phyloP scores from a whole-genome alignment of 2,329 filamentous ascomycete genomes.

The Aspergillus pseudotamarii region DNA sequence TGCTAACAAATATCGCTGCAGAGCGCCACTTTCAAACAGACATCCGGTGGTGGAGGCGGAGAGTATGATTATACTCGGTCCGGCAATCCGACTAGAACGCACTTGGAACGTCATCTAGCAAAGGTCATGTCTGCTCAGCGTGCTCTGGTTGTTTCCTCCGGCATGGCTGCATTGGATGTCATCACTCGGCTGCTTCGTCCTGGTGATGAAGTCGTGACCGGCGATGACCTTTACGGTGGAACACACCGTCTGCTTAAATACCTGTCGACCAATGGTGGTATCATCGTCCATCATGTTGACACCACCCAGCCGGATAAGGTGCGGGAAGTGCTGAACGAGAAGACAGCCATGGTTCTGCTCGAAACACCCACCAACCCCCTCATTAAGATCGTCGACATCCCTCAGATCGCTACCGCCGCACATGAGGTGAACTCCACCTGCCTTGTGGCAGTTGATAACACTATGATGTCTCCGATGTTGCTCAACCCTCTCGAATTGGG shows the following conservation, averaged over 20 bases:
- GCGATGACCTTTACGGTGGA: slow-evolving; percentile 94
- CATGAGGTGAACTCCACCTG: slow-evolving; percentile 78
- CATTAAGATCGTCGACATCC: slow-evolving; percentile 96
- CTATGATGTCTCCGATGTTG: slow-evolving; percentile 95
- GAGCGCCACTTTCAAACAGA: slow-evolving; percentile 97
- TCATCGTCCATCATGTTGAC: slow-evolving; percentile 94
- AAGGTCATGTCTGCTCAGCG: slow-evolving; percentile 98
- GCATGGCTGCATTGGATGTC: slow-evolving; percentile 96
- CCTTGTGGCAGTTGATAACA: slow-evolving; percentile 94
- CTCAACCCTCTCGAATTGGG: slow-evolving; percentile 92
- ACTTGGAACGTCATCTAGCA: slow-evolving; percentile 92
- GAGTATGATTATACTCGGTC: slow-evolving; percentile 99
- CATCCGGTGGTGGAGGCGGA: slow-evolving; percentile 73
- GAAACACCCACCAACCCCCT: slow-evolving; percentile 97
- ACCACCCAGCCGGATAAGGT: slow-evolving; percentile 79
- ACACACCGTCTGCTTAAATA: slow-evolving; percentile 93
- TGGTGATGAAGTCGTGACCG: slow-evolving; percentile 95
- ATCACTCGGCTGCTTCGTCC: slow-evolving; percentile 88
- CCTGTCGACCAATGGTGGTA: slow-evolving; percentile 83
- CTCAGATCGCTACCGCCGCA: slow-evolving; percentile 72
- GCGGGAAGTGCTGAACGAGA: slow-evolving; percentile 67
- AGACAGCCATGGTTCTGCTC: slow-evolving; percentile 92
- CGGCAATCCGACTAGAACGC: slow-evolving; percentile 93
- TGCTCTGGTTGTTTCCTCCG: slow-evolving; percentile 89
- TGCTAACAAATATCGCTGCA: slow-evolving; percentile 30